Evolutionary conservation across 352 stramenopile species (phyloP).

Genomic region (Albugo laibachii): DNA sequence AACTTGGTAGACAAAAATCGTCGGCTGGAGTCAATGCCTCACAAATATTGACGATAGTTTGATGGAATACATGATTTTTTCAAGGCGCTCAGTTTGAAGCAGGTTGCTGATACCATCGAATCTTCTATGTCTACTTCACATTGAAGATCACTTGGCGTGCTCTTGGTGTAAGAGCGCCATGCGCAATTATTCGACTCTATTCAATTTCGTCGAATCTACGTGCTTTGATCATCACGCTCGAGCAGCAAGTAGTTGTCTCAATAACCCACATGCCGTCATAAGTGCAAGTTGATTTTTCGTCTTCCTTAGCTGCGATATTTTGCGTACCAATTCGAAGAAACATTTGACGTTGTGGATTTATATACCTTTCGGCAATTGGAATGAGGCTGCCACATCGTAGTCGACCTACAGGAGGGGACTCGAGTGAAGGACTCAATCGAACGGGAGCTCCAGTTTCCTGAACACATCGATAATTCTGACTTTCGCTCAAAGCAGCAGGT

Average conservation of each 20-base stretch:
- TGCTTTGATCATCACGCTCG: slow-evolving; percentile 49
- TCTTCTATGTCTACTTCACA: neutral
- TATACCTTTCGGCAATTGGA: slow-evolving; percentile 22
- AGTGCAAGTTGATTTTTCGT: neutral
- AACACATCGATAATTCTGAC: slow-evolving; percentile 35
- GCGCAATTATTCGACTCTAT: no score
- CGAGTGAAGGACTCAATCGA: slow-evolving; percentile 29
- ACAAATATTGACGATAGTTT: no score
- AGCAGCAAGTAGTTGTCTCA: slow-evolving; percentile 53
- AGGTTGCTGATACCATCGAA: neutral
- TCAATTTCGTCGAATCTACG: neutral
- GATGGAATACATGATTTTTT: no score
- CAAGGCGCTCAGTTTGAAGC: no score
- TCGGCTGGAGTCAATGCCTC: no score
- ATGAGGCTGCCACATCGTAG: slow-evolving; percentile 36
- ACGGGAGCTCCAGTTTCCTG: slow-evolving; percentile 41
- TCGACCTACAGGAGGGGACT: slow-evolving; percentile 28
- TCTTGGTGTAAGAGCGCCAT: no score
- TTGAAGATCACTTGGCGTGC: no score
- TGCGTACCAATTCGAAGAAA: slow-evolving; percentile 19
- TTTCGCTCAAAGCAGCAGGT: slow-evolving; percentile 10
- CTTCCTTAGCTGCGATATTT: neutral
- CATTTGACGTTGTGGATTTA: slow-evolving; percentile 43
- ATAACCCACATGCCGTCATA: slow-evolving; percentile 29
- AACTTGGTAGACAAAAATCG: no score